A percentile compares a stretch with the other conserved stretches of the same genome.
Evolutionary conservation across 2,329 filamentous ascomycete genomes (phyloP).

Genomic region (Aurifilum marmelostoma): DNA sequence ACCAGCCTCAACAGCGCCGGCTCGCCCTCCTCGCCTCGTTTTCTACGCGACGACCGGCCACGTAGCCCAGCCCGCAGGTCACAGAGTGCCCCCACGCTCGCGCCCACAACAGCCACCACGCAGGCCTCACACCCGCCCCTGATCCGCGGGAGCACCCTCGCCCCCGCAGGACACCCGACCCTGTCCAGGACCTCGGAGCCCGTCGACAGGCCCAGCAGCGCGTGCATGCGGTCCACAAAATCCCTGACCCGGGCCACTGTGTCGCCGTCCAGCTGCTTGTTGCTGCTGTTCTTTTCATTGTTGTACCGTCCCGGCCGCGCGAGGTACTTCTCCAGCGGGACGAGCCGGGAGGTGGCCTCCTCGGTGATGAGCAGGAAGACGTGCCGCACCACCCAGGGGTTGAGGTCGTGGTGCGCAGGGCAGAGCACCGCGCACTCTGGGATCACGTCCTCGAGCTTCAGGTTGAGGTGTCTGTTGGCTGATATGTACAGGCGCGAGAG

Average conservation of each 20-base stretch:
- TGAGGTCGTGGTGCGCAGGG: conserved; percentile 30
- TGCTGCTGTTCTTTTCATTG: not conserved
- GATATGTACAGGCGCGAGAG: conserved; percentile 35
- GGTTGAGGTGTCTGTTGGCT: conserved; percentile 23
- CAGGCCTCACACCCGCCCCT: conserved; percentile 55
- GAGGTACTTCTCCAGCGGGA: conserved; percentile 35
- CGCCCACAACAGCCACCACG: conserved; percentile 53
- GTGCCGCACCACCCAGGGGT: conserved; percentile 37
- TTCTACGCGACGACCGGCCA: conserved; percentile 39
- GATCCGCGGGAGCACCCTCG: conserved; percentile 36
- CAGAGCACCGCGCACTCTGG: conserved; percentile 33
- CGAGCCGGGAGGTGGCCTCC: conserved; percentile 44
- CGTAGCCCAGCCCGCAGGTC: conserved; percentile 51
- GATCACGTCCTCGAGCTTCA: conserved; percentile 26
- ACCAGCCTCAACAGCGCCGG: conserved; percentile 47
- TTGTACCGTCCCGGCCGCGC: conserved; percentile 19
- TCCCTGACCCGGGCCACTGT: conserved; percentile 26
- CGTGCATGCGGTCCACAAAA: conserved; percentile 37
- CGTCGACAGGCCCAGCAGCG: conserved; percentile 20
- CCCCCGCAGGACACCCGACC: conserved; percentile 21
- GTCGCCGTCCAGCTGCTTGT: not conserved
- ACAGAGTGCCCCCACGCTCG: conserved; percentile 44
- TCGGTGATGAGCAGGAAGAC: conserved; percentile 47
- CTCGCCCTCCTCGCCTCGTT: not conserved
- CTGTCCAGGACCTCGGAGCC: conserved; percentile 28